These are phyloP conservation scores for Solanum sejunctum DNA, from an alignment of 257 asterid species.

Conservation along the genomic window DNA sequence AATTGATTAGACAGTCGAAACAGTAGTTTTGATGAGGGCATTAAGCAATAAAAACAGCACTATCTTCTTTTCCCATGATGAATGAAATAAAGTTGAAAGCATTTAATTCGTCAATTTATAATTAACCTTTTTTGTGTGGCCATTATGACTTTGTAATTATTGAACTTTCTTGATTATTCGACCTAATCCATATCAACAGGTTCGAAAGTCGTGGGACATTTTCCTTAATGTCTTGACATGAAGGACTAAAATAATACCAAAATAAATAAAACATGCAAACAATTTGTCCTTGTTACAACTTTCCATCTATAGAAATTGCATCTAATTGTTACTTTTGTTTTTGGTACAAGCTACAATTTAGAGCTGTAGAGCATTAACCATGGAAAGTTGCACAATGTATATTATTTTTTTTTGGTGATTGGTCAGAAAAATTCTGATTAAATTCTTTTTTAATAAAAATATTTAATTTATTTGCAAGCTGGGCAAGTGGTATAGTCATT, in stretches of 20 bases:
- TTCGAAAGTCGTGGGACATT: background rate
- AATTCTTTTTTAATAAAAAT: background rate
- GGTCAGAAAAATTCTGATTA: background rate
- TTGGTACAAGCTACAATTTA: background rate
- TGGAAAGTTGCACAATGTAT: background rate
- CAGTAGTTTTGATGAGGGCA: background rate
- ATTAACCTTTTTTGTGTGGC: background rate
- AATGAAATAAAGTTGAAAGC: background rate
- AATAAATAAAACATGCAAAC: background rate
- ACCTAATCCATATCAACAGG: conserved; percentile 5
- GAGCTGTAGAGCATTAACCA: background rate
- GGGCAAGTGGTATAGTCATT: background rate
- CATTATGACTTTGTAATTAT: conserved; percentile 2
- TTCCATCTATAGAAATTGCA: background rate
- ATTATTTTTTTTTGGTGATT: background rate
- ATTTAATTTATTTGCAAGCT: background rate
- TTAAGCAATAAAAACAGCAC: background rate
- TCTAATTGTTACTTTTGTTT: background rate
- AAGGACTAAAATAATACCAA: background rate
- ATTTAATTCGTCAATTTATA: background rate
- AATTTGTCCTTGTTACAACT: background rate
- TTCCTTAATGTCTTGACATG: background rate
- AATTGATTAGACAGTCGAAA: conserved; percentile 9
- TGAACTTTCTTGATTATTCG: conserved; percentile 4
- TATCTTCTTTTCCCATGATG: background rate